These are phyloP conservation scores for Stachybotrys chartarum DNA, from an alignment of 2,329 filamentous ascomycete genomes.

Conservation along the genomic window DNA sequence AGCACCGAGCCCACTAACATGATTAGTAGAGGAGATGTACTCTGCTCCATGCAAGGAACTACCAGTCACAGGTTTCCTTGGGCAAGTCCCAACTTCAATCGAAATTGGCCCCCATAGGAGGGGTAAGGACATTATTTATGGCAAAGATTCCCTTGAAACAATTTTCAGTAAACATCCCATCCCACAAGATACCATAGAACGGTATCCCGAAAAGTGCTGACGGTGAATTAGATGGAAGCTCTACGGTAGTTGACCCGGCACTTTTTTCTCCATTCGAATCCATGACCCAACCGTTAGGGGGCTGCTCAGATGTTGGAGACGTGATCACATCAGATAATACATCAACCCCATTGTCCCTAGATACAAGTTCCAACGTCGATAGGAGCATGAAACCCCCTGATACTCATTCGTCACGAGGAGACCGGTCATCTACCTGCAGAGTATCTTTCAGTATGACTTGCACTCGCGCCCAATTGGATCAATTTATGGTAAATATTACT, in stretches of 20 bases:
- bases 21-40: not conserved
- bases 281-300: not conserved
- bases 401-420: not conserved
- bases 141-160: not conserved
- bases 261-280: not conserved
- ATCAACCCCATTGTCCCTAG: not conserved
- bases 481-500: not conserved
- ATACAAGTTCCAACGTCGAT: not conserved
- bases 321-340: not conserved
- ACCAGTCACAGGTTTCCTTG: not conserved
- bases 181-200: no score
- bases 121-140: not conserved
- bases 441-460: not conserved
- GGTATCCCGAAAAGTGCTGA: not conserved
- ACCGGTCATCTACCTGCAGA: not conserved
- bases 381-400: not conserved
- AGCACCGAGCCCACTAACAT: not conserved
- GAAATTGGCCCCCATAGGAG: not conserved
- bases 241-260: not conserved
- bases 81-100: not conserved
- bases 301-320: not conserved
- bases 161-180: not conserved
- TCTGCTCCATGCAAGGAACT: not conserved
- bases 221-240: not conserved
- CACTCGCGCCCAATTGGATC: not conserved